A percentile compares a stretch with the other conserved stretches of the same genome.
These are phyloP conservation scores for Paramecium octaurelia DNA, from an alignment of 73 alveolate species.

Conservation along the genomic window DNA sequence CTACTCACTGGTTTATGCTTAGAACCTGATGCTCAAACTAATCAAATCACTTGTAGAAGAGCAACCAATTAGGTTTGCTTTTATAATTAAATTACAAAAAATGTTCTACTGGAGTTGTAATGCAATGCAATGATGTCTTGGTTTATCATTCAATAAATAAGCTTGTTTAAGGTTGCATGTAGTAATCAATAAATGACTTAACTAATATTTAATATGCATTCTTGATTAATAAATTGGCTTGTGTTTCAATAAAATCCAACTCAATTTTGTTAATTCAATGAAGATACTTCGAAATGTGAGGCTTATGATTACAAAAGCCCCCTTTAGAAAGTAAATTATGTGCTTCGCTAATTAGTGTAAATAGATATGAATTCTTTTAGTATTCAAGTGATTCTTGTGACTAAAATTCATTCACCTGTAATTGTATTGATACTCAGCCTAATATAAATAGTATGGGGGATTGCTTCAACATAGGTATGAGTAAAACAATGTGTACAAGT, in stretches of 20 bases:
- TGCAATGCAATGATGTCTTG: neutral
- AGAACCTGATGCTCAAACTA: neutral
- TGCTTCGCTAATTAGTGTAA: neutral
- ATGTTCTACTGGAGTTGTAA: neutral
- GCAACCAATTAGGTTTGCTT: neutral
- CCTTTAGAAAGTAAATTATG: neutral
- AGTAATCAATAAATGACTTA: neutral
- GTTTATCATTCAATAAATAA: neutral
- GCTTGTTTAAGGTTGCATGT: neutral
- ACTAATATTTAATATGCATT: neutral
- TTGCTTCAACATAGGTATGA: neutral
- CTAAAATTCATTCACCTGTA: neutral
- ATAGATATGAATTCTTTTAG: neutral
- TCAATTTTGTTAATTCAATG: neutral
- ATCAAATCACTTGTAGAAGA: neutral
- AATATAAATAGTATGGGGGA: neutral
- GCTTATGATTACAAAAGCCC: neutral
- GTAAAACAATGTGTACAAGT: neutral
- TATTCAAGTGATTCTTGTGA: neutral
- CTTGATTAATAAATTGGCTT: neutral
- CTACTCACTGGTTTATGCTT: neutral
- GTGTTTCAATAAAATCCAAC: constrained; percentile 4
- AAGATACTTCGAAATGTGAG: neutral
- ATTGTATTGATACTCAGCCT: neutral
- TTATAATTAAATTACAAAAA: neutral